phyloP scores from a whole-genome alignment of 2,329 filamentous ascomycete species.

The Penicillium freii region DNA sequence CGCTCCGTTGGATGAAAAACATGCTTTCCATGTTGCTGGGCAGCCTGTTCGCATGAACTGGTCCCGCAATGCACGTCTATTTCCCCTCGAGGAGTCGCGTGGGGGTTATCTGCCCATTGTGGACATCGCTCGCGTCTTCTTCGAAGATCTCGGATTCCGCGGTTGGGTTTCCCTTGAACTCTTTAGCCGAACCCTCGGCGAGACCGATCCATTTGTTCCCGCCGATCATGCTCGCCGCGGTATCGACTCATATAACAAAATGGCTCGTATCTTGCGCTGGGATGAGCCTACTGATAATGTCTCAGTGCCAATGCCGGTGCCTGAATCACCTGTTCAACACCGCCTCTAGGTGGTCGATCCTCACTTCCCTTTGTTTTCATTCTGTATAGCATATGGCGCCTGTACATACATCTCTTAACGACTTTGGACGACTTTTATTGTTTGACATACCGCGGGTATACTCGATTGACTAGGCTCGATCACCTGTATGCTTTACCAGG shows the following conservation, averaged over 20 bases:
- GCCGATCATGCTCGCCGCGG: conserved; percentile 26
- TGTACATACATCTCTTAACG: background rate
- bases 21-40: conserved; percentile 53
- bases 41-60: conserved; percentile 70
- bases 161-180: conserved; percentile 28
- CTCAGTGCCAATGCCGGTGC: background rate
- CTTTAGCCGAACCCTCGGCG: conserved; percentile 25
- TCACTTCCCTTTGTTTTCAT: background rate
- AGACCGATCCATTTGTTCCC: conserved; percentile 24
- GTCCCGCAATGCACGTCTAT: conserved; percentile 70
- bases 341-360: conserved; percentile 13
- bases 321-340: conserved; percentile 20
- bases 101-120: conserved; percentile 67
- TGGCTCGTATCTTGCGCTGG: conserved; percentile 19
- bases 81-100: conserved; percentile 59
- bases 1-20: conserved; percentile 50
- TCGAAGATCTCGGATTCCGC: conserved; percentile 25
- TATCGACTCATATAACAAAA: conserved; percentile 27
- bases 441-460: background rate
- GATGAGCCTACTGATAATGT: conserved; percentile 11
- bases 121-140: conserved; percentile 50
- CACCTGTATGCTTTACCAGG: too few relatives aligned
- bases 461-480: background rate
- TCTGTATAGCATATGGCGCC: background rate
- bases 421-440: background rate